Base-by-base conservation (phyloP, 257 asterid genomes). In the Gentiana straminea region DNA sequence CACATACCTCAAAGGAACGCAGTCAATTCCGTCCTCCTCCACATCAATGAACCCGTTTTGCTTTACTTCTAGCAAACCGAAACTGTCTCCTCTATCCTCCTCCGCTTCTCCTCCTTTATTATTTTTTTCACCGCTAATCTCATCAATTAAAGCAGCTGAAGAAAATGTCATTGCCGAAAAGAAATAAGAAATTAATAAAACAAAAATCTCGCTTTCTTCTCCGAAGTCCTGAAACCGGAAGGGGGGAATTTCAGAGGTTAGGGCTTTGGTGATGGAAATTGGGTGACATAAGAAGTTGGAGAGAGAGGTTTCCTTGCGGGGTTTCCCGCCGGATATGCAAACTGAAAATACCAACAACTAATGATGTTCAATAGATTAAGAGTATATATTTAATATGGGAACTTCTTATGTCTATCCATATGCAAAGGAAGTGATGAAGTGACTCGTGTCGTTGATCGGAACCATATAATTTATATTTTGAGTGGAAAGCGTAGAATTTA, bases 321-420 rank as follows among this genome's bases (percentile, higher is more conserved):
- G 59, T 79, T 84, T 84, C 91, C 87, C 90, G 87, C 90, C 91
- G 84, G 66, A 58, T 39, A 54, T 2, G 62, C 13, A 32, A 49
- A 60, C 56, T 44, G 52, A 38, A 51, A 45, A 13, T 24, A 24
- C 24, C 24, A 24, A 24, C 24, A 24, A 24, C 24, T 24, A 24
- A 24, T 24, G 24, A 24, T 24, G 24, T 24, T 24, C 24, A 24
- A 24, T 24, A 24, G 24, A 24, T 24, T 24, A 24, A 24, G 24
- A 24, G 24, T 24, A n/a, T n/a, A n/a, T n/a, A 24, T 24, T 24
- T 24, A 24, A 24, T 24, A 24, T 24, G 24, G 24, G 24, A 24
- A 24, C 24, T 24, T 24, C 24, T 24, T 24, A 0, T 24, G 24
- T 24, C 24, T 24, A 24, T 24, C 24, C 24, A 24, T 24, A 24